These are phyloP conservation scores for Candida taoyuanica DNA, from an alignment of 805 yeast species.

Conservation along the genomic window DNA sequence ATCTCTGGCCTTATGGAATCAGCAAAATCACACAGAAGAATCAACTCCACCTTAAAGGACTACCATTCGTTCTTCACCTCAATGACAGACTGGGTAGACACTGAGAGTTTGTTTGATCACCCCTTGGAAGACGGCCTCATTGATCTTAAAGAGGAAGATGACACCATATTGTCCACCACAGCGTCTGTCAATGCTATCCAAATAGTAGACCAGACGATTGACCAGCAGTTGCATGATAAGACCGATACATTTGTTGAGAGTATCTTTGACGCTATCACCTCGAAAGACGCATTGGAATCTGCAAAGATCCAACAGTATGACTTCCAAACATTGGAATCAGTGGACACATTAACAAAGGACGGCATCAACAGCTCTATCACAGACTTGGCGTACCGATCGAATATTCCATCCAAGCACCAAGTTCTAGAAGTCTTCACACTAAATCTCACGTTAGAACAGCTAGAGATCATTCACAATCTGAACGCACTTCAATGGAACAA, in stretches of 20 bases:
- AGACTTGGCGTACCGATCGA: conserved; percentile 23
- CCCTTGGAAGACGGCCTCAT: too few species aligned
- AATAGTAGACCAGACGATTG: conserved; percentile 30
- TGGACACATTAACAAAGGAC: not conserved
- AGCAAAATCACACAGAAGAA: conserved; percentile 35
- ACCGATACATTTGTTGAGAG: conserved; percentile 64
- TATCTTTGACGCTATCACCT: conserved; percentile 53
- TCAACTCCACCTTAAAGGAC: conserved; percentile 27
- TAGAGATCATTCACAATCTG: conserved; percentile 48
- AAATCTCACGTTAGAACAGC: conserved; percentile 40
- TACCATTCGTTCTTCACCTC: conserved; percentile 24
- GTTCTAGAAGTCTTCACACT: conserved; percentile 27
- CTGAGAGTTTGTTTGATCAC: not conserved
- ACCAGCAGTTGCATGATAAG: conserved; percentile 48
- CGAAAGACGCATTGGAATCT: conserved; percentile 24
- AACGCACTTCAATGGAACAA: conserved; percentile 65
- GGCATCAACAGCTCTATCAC: conserved; percentile 22
- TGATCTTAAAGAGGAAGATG: conserved; percentile 12
- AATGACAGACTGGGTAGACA: conserved; percentile 13
- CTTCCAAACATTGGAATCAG: conserved; percentile 6
- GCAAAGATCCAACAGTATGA: conserved; percentile 21
- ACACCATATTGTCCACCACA: conserved; percentile 12
- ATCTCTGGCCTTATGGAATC: conserved; percentile 39
- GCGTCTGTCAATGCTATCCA: conserved; percentile 11
- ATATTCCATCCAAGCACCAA: conserved; percentile 15